These are phyloP conservation scores for Castanospermum australe DNA, from an alignment of 306 rosid genomes.

Conservation along the genomic window DNA sequence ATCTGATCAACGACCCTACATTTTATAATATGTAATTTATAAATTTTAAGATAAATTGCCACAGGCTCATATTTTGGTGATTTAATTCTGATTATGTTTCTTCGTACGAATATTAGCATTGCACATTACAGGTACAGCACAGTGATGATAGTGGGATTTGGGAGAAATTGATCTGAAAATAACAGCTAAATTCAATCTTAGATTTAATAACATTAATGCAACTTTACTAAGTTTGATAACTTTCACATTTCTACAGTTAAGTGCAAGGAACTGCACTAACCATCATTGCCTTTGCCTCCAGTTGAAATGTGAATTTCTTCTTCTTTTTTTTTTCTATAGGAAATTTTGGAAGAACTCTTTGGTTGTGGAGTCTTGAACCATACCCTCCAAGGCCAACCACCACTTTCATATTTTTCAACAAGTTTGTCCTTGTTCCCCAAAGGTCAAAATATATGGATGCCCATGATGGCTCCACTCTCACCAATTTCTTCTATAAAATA, in stretches of 20 bases:
- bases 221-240: not conserved
- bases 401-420: not conserved
- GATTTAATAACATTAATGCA: not conserved
- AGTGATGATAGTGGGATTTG: not conserved
- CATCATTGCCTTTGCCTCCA: not conserved
- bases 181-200: not conserved
- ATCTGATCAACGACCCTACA: no score
- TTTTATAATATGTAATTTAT: no score
- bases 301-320: not conserved
- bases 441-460: not conserved
- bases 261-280: not conserved
- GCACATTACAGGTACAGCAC: not conserved
- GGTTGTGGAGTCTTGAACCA: no score
- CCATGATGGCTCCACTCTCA: not conserved
- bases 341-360: no score
- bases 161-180: not conserved
- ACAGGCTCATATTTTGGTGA: conserved; percentile 14
- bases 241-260: not conserved
- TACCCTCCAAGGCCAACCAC: not conserved
- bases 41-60: no score
- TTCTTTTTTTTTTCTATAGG: no score
- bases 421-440: not conserved
- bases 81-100: not conserved
- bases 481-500: not conserved
- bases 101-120: not conserved